Percentiles rank a stretch among this genome's conserved stretches.
These are phyloP conservation scores for Sarcocystis neurona DNA, from an alignment of 169 alveolate species.

Conservation along the genomic window DNA sequence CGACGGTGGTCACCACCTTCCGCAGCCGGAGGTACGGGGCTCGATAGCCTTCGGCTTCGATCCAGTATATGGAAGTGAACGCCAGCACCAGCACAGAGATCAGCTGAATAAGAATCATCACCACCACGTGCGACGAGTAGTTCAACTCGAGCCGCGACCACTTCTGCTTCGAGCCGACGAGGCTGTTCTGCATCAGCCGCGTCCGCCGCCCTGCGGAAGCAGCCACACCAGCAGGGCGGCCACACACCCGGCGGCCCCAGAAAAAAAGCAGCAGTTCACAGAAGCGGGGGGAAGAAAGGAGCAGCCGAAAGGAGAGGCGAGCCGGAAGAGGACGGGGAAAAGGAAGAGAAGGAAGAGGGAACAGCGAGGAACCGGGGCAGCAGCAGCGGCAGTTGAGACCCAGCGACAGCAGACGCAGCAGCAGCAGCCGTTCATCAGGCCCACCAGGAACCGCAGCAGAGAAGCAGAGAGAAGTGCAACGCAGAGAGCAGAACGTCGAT, in stretches of 20 bases:
- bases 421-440: neutral
- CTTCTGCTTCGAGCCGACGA: neutral
- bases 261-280: neutral
- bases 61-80: conserved; percentile 16
- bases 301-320: no score
- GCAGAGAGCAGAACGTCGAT: neutral
- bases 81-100: neutral
- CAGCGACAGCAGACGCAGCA: no score
- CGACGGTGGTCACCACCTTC: neutral
- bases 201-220: neutral
- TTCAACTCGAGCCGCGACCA: conserved; percentile 5
- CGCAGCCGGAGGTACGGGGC: conserved; percentile 1
- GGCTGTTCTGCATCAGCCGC: conserved; percentile 25
- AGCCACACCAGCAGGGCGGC: no score
- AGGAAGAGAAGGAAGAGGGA: no score
- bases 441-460: neutral
- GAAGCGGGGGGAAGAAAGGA: neutral
- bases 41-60: conserved; percentile 2
- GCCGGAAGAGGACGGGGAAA: no score
- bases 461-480: neutral
- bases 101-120: neutral
- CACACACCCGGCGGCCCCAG: no score
- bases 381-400: no score
- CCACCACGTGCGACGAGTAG: conserved; percentile 24
- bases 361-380: no score